Evolutionary conservation across 1,284 basidiomycete species (phyloP), one percentile per base, ranked within the genome.

Genomic region (Ceratobasidium sp.): DNA sequence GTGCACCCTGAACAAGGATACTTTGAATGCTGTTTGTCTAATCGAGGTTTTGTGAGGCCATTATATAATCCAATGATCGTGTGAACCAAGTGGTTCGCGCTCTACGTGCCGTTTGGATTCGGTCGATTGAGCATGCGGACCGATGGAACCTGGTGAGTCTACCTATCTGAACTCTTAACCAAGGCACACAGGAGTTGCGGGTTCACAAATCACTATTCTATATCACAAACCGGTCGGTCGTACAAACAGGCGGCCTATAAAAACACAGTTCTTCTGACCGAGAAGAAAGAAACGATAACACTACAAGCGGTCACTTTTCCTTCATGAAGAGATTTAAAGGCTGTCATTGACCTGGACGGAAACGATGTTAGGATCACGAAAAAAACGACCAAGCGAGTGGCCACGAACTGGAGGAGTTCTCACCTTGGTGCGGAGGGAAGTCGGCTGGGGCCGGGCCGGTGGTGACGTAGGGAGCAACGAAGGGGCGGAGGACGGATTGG

Each of bases 401-500:
- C 34, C 60, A 64, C 60, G 29, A 40, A 64, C 60, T 25, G 60
- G 45, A 50, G 43, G 34, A 2, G 62, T 52, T 32, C 62, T 65
- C 34, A 65, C 62, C 62, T 65, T 69, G 70, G 65, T 52, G 52
- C 58, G 50, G 49, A 65, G 62, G 31, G 62, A n/a, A 52, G 27
- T 65, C 62, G 32, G 62, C 62, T 3, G 62, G 62, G 31, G 62
- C 62, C 20, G 62, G 62, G 42, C 64, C 45, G 40, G 70, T 25
- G 47, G 58, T 56, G 52, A 54, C 31, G 43, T 68, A 57, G 67
- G 72, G 53, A 62, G 67, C 52, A 47, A 72, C 42, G 58, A 74
- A 22, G 64, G 71, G 67, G 50, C 60, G 60, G 69, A 70, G 34
- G 56, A 73, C 42, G 49, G 58, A 43, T 60, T 50, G 64, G 72